Evolutionary conservation across 345 rosid genomes (phyloP).

Genomic region (Populus ilicifolia): DNA sequence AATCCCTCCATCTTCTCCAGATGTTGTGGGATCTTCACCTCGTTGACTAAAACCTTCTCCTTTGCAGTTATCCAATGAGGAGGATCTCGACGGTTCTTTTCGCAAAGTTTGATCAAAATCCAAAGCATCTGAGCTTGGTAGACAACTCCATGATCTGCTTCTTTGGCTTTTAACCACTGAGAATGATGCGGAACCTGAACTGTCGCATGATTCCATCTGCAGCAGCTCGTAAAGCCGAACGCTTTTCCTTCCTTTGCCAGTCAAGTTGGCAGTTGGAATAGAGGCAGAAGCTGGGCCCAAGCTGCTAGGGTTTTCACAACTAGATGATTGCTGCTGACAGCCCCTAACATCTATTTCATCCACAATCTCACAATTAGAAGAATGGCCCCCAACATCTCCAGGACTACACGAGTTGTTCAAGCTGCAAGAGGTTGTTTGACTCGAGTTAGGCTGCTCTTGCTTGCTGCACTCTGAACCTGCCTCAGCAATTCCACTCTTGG

Average conservation of each 20-base stretch:
- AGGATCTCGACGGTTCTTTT: conserved; percentile 23
- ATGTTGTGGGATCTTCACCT: conserved; percentile 68
- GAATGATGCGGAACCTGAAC: conserved; percentile 24
- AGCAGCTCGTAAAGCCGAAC: conserved; percentile 84
- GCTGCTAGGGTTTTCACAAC: conserved; percentile 20
- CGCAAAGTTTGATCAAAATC: conserved; percentile 19
- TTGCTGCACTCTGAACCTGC: conserved; percentile 23
- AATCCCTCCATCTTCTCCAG: conserved; percentile 57
- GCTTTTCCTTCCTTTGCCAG: conserved; percentile 62
- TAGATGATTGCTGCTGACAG: conserved; percentile 24
- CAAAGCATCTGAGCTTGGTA: conserved; percentile 25
- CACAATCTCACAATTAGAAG: conserved; percentile 45
- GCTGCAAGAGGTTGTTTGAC: conserved; percentile 32
- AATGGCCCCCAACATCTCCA: conserved; percentile 30
- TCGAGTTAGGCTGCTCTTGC: conserved; percentile 26
- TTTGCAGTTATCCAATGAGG: conserved; percentile 31
- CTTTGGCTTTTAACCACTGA: conserved; percentile 27
- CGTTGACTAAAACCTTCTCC: conserved; percentile 33
- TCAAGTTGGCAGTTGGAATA: conserved; percentile 39
- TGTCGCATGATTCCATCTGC: conserved; percentile 62
- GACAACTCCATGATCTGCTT: conserved; percentile 27
- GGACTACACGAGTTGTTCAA: conserved; percentile 33
- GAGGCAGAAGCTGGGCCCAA: conserved; percentile 30
- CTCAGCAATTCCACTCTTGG: conserved; percentile 16
- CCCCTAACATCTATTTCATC: conserved; percentile 39